These are phyloP conservation scores for Starmerella davenportii DNA, from an alignment of 805 yeast species.

Conservation along the genomic window DNA sequence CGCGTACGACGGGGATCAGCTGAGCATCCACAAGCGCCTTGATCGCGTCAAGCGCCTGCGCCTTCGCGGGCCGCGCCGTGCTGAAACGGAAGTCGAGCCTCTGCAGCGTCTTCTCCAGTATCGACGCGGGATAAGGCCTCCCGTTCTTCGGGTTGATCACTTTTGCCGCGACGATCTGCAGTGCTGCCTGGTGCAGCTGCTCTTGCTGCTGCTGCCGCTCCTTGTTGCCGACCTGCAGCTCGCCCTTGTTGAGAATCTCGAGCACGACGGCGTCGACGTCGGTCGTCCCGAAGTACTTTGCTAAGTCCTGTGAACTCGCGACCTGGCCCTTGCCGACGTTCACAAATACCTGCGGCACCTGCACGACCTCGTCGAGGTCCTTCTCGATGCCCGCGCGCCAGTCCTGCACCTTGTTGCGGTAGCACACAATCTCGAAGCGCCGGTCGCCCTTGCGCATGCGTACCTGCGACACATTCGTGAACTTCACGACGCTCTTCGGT, in stretches of 20 bases:
- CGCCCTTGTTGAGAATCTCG: conserved; percentile 79
- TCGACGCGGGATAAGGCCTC: conserved; percentile 84
- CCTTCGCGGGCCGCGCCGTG: conserved; percentile 50
- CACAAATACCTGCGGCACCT: conserved; percentile 81
- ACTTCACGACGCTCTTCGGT: conserved; percentile 72
- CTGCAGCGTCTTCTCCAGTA: conserved; percentile 71
- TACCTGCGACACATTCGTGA: conserved; percentile 88
- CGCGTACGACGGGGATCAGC: conserved; percentile 81
- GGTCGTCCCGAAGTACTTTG: conserved; percentile 54
- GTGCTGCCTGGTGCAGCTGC: conserved; percentile 63
- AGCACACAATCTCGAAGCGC: conserved; percentile 88
- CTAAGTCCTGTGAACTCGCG: conserved; percentile 71
- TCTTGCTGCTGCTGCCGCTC: conserved; percentile 62
- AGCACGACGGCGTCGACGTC: conserved; percentile 56
- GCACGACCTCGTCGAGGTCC: conserved; percentile 87
- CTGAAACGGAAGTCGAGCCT: conserved; percentile 57
- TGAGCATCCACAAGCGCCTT: conserved; percentile 58
- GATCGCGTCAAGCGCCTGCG: conserved; percentile 84
- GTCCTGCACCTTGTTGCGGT: conserved; percentile 92
- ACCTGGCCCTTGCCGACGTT: conserved; percentile 91
- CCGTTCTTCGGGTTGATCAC: conserved; percentile 81
- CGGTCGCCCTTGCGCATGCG: conserved; percentile 76
- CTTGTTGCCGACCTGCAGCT: conserved; percentile 82
- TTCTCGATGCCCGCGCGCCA: conserved; percentile 78
- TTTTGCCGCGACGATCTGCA: conserved; percentile 69